Evolutionary conservation across 208 protist genomes (phyloP), one percentile per base, ranked within the genome.

Genomic region (Willaertia magna): DNA sequence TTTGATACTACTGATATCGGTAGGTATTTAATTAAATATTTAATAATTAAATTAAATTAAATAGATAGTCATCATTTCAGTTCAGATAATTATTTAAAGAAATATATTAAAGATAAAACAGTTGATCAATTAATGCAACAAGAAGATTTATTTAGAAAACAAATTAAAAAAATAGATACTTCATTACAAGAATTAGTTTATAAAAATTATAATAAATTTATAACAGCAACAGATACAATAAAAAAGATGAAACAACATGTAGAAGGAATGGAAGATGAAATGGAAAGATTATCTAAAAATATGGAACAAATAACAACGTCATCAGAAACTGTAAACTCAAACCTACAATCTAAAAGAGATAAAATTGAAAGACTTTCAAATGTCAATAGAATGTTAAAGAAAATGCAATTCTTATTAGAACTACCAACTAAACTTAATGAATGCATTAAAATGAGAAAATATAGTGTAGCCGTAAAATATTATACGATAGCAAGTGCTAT

Each of bases 191-290:
- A 96, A 85, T 88, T 99, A n/a, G 98, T 99, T 7, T 99, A 99
- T 91, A 95, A 97, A 46, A 99, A 99, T 91, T 99, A 99, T 90
- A 96, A 97, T 85, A 98, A 98, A 86, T 99, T 99, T 88, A 98
- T 99, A 87, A 96, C 93, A 55, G 96, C 97, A 14, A 98, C 95
- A 4, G 97, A 98, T 86, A 98, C 96, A n/a, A 99, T 99, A 83
- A 93, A 93, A 49, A 93, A 95, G 78, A 95, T 97, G 94, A 90
- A 92, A 48, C 89, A 92, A 84, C 94, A 93, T 87, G 90, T 96
- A n/a, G 92, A 89, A 3, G 91, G 94, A 89, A 95, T 96, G 94
- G 94, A 95, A 55, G 67, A 42, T 43, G 49, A 85, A 55, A 78
- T 85, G 61, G 74, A 74, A 43, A 4, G 12, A 43, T 47, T 85